Evolutionary conservation across 169 alveolate species (phyloP), one percentile per base, ranked within the genome.

Genomic region (Plasmodium cynomolgi): DNA sequence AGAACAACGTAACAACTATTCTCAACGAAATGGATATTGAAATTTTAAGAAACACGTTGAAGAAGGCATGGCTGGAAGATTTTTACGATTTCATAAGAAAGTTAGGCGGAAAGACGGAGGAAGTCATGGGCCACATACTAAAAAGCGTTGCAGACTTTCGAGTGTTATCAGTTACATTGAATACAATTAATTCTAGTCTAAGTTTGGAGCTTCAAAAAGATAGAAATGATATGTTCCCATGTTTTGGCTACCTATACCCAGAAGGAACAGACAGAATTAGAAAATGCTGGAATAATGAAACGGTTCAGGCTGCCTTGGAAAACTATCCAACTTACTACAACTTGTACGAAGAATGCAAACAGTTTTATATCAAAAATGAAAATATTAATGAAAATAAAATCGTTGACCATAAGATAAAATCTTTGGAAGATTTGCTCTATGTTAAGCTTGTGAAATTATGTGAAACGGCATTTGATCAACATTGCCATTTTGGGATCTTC

Each of bases 391-490:
- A 93, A 81, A 95, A 39, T 33, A 82, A 85, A 58, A 83, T 81
- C 39, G 84, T 84, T 50, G 95, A 95, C 41, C 79, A 88, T 75
- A 92, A 93, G 34, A 96, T 93, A 41, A 82, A 94, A 39, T 96
- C 97, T 29, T 93, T 98, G 85, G 99, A 99, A 96, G 99, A 99
- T 95, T 96, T 98, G 47, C 97, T 99, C 97, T 99, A 98, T 96
- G 99, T 98, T 54, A 99, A 98, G 84, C 98, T 98, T 84, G 99
- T 98, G 44, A 97, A 97, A 94, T 97, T 98, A 96, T 99, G 98
- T 95, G 99, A 99, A 73, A 93, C 98, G 93, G 98, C 99, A 39
- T 99, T 99, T 95, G 99, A 99, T 84, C 98, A 98, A 92, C 99
- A 98, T 93, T 97, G 98, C 93, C 99, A 99, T 94, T 95, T 96